phyloP scores from a whole-genome alignment of 2,329 filamentous ascomycete genomes.

The Fusarium globosum region DNA sequence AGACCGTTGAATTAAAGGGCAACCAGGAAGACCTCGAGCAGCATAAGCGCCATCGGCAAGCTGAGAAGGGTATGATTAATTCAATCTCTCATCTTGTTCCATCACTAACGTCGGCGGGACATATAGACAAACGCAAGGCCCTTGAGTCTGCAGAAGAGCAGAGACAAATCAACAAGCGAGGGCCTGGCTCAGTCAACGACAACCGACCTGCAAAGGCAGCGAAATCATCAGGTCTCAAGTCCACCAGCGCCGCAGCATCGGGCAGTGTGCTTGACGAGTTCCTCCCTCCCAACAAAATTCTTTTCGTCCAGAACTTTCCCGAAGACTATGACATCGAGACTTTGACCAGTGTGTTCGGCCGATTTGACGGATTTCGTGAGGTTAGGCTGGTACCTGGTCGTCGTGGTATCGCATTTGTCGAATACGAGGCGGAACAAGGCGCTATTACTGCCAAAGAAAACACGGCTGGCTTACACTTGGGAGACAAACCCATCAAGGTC shows the following conservation, averaged over 20 bases:
- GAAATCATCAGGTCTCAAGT: constrained; percentile 74
- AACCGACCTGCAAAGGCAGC: constrained; percentile 74
- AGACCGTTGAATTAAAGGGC: constrained; percentile 80
- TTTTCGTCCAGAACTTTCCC: constrained; percentile 93
- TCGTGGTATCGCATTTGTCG: constrained; percentile 92
- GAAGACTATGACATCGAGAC: constrained; percentile 86
- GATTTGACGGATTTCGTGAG: constrained; percentile 95
- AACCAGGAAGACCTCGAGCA: constrained; percentile 83
- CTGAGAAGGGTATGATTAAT: constrained; percentile 80
- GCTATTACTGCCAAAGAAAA: constrained; percentile 95
- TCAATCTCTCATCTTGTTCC: not conserved
- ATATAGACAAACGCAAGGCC: constrained; percentile 81
- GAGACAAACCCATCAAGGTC: constrained; percentile 85
- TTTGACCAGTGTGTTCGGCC: constrained; percentile 82
- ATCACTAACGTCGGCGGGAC: not conserved
- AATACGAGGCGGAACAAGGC: constrained; percentile 90
- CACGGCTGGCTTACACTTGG: constrained; percentile 84
- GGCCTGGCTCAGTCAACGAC: constrained; percentile 58
- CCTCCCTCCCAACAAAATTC: constrained; percentile 94
- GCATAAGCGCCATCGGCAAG: constrained; percentile 85
- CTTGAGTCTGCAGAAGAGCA: constrained; percentile 82
- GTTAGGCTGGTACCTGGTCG: constrained; percentile 88
- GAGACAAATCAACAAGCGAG: constrained; percentile 80
- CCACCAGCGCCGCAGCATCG: constrained; percentile 73
- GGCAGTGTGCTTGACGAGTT: constrained; percentile 96